phyloP scores from a whole-genome alignment of 1,284 basidiomycete species.

The Marasmius tenuissimus region DNA sequence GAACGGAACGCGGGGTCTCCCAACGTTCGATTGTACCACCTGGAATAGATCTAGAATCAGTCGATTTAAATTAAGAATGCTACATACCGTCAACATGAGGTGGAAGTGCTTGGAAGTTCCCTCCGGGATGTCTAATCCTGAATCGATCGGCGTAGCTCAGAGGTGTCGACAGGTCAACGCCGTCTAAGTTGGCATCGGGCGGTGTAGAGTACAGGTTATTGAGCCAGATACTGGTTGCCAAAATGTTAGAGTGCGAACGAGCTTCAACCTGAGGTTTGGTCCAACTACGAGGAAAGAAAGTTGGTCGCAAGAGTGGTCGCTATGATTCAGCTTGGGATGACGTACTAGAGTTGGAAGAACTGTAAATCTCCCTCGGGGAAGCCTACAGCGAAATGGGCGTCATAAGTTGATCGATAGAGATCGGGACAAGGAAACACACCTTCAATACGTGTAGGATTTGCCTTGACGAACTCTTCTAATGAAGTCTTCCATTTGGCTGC shows the following conservation, averaged over 20 bases:
- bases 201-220: constrained; percentile 60
- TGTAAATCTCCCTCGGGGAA: constrained; percentile 9
- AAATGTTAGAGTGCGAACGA: constrained; percentile 72
- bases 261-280: constrained; percentile 71
- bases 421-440: constrained; percentile 32
- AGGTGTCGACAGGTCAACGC: constrained; percentile 67
- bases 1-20: constrained; percentile 71
- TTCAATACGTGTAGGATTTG: constrained; percentile 48
- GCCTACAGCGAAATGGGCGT: background rate
- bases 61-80: background rate
- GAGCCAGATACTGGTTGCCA: constrained; percentile 61
- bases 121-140: constrained; percentile 77
- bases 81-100: constrained; percentile 76
- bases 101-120: constrained; percentile 62
- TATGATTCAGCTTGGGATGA: background rate
- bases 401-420: background rate
- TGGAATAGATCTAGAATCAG: constrained; percentile 21
- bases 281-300: constrained; percentile 45
- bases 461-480: constrained; percentile 54
- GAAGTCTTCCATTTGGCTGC: constrained; percentile 57
- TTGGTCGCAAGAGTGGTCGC: background rate
- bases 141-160: constrained; percentile 83
- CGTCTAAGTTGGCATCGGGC: constrained; percentile 32
- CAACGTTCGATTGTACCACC: constrained; percentile 83
- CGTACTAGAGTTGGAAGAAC: constrained; percentile 8